Evolutionary conservation across 805 yeast species (phyloP), one percentile per base, ranked within the genome.

Genomic region (Starmerella apis): DNA sequence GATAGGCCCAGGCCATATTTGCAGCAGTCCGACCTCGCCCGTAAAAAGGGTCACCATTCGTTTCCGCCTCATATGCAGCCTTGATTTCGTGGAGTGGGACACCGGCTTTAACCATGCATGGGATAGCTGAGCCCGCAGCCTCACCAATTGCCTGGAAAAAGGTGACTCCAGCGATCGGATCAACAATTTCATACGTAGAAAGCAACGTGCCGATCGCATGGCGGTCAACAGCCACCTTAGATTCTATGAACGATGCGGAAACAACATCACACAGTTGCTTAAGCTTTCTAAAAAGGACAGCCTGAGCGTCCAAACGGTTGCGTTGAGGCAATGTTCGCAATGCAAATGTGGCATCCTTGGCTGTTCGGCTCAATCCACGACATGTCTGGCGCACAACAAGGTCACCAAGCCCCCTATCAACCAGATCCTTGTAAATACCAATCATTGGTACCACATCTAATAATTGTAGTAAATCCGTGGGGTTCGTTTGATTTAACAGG

Each of bases 401-500:
- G 11, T 43, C 23, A 44, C 50, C 27, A 46, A 47, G 31, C 41
- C 51, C 19, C 16, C 16, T 18, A 38, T 31, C 43, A 11, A 20
- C 39, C 9, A 60, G 43, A 6, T 18, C 3, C 3, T 7, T n/a
- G 41, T 46, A 59, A 1, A 47, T 30, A 8, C 23, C 30, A 58
- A 60, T 53, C 59, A 60, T 53, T 18, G 61, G 56, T 22, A 30
- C 28, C 13, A 60, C 48, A 27, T 60, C 63, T 16, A 42, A 44
- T 16, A 60, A 53, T 9, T 28, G 45, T 3, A 38, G 50, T 19
- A 59, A 49, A 13, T 46, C 54, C 6, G 35, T 22, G 25, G 53
- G 48, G n/a, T 50, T 47, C 1, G 56, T 53, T 36, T 60, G 63
- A 46, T 60, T 60, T 8, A 57, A 25, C n/a, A 60, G 52, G 1